Evolutionary conservation across 345 rosid genomes (phyloP).

Genomic region (Salix viminalis): DNA sequence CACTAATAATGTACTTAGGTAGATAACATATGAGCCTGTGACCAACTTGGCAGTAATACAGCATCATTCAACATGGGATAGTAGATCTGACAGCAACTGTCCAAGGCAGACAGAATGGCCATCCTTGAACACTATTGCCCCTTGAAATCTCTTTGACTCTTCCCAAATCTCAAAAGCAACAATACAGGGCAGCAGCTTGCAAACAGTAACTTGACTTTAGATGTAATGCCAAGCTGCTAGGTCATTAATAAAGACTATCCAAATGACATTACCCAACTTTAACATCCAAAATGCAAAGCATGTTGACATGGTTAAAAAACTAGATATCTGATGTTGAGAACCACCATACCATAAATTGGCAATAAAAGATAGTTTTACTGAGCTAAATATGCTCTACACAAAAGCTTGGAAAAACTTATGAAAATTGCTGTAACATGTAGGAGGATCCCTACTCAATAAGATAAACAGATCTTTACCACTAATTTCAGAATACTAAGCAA

Average conservation of each 20-base stretch:
- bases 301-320: neutral
- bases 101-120: neutral
- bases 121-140: neutral
- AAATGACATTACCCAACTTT: neutral
- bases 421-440: neutral
- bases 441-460: neutral
- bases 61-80: neutral
- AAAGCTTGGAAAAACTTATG: neutral
- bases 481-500: neutral
- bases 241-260: neutral
- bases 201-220: neutral
- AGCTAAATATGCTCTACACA: neutral
- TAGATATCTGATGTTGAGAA: neutral
- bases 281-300: neutral
- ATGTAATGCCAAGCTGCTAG: neutral
- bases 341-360: neutral
- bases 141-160: neutral
- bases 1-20: neutral
- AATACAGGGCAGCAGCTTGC: neutral
- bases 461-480: neutral
- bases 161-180: neutral
- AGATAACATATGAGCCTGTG: neutral
- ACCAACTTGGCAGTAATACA: neutral
- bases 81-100: neutral
- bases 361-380: neutral